These are phyloP conservation scores for Suhomyces panamericanus DNA, from an alignment of 1,139 yeast genomes.

Conservation along the genomic window DNA sequence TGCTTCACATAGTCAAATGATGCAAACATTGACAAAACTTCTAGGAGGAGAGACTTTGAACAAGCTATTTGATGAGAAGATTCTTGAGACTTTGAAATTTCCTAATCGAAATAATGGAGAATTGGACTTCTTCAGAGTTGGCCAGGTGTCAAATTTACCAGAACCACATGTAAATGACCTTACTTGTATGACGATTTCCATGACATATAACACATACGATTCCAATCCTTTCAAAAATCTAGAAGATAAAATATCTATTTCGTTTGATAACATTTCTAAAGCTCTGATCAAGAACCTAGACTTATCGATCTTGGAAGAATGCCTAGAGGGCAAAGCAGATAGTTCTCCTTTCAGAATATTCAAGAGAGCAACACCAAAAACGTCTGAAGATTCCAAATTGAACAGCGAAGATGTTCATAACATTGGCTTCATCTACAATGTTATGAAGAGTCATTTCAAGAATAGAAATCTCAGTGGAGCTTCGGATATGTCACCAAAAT, in stretches of 20 bases:
- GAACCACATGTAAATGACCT: neutral
- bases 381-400: slow-evolving; percentile 5
- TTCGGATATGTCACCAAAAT: slow-evolving; percentile 11
- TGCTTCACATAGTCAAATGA: slow-evolving; percentile 12
- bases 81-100: slow-evolving; percentile 17
- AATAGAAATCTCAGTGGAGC: slow-evolving; percentile 38
- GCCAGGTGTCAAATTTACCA: slow-evolving; percentile 12
- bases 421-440: slow-evolving; percentile 33
- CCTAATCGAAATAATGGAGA: slow-evolving; percentile 14
- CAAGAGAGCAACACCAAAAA: slow-evolving; percentile 8
- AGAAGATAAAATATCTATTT: slow-evolving; percentile 23
- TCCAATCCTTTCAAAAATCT: slow-evolving; percentile 35
- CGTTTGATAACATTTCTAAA: slow-evolving; percentile 31
- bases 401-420: slow-evolving; percentile 34
- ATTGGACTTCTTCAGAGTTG: slow-evolving; percentile 16
- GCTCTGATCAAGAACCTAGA: slow-evolving; percentile 26
- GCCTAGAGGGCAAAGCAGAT: slow-evolving; percentile 31
- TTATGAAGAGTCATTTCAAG: slow-evolving; percentile 35
- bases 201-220: slow-evolving; percentile 35
- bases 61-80: slow-evolving; percentile 15
- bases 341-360: slow-evolving; percentile 35
- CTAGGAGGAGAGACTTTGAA: slow-evolving; percentile 12
- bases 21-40: slow-evolving; percentile 14
- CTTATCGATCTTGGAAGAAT: slow-evolving; percentile 24
- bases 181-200: slow-evolving; percentile 41